Evolutionary conservation across 352 stramenopile species (phyloP).

Genomic region (Phytopythium helicoides): DNA sequence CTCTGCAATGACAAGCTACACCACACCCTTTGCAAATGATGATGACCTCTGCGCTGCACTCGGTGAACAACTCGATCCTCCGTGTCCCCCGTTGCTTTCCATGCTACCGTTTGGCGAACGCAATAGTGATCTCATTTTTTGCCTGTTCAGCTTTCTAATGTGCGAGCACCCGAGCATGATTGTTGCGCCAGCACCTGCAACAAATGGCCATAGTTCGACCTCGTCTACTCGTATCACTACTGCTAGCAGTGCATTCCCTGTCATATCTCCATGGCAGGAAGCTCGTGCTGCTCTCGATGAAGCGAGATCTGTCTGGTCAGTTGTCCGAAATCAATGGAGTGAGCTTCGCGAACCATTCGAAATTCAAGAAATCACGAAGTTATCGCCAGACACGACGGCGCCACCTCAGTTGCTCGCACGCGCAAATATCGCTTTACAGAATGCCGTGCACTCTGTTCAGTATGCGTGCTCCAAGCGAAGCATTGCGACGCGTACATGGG

Average conservation of each 20-base stretch:
- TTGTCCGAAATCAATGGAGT: slow-evolving; percentile 48
- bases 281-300: slow-evolving; percentile 45
- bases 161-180: slow-evolving; percentile 52
- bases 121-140: slow-evolving; percentile 49
- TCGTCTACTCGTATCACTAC: slow-evolving; percentile 1
- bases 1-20: not conserved
- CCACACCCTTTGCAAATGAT: slow-evolving; percentile 28
- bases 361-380: slow-evolving; percentile 36
- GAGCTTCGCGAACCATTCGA: slow-evolving; percentile 64
- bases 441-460: slow-evolving; percentile 69
- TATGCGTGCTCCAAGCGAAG: slow-evolving; percentile 68
- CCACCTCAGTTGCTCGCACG: slow-evolving; percentile 42
- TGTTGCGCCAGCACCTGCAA: not conserved
- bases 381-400: slow-evolving; percentile 37
- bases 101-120: slow-evolving; percentile 33
- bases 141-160: slow-evolving; percentile 56
- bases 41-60: slow-evolving; percentile 41
- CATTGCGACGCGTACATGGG: slow-evolving; percentile 43
- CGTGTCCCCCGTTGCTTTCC: slow-evolving; percentile 40
- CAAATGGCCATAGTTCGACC: not conserved
- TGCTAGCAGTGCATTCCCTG: not conserved
- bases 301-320: slow-evolving; percentile 40
- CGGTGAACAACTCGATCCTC: slow-evolving; percentile 31
- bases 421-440: slow-evolving; percentile 62
- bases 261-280: slow-evolving; percentile 51